These are phyloP conservation scores for Stemphylium beticola DNA, from an alignment of 2,329 filamentous ascomycete genomes.

Conservation along the genomic window DNA sequence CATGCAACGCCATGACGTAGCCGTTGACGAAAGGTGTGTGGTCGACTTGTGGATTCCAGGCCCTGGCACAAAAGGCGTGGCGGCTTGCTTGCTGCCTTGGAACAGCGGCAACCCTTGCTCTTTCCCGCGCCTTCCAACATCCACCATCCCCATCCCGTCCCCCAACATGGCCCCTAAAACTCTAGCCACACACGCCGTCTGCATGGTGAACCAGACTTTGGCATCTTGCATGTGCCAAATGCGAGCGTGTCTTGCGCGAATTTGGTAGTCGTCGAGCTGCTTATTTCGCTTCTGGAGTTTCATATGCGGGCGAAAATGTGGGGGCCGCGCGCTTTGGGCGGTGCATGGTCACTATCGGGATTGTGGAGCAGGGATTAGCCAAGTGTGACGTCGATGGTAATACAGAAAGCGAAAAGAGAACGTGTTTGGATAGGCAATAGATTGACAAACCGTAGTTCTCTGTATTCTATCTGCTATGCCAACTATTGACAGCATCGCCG, in stretches of 20 bases:
- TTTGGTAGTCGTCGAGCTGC: too few species aligned
- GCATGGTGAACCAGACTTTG: too few species aligned
- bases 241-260: too few species aligned
- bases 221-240: too few species aligned
- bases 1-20: conserved; percentile 9
- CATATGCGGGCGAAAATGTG: too few species aligned
- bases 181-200: too few species aligned
- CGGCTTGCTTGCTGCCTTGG: conserved; percentile 1
- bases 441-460: conserved; percentile 6
- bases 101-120: not conserved
- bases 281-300: too few species aligned
- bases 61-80: not conserved
- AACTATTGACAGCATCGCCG: not conserved
- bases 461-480: not conserved
- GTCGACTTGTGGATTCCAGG: not conserved
- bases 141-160: too few species aligned
- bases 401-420: not conserved
- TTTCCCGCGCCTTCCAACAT: too few species aligned
- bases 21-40: not conserved
- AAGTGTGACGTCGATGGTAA: conserved; percentile 13
- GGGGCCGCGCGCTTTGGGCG: too few species aligned
- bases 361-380: not conserved
- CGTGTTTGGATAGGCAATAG: not conserved
- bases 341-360: not conserved
- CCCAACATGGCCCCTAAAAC: too few species aligned